Evolutionary conservation across 192 early-diverging fungal species (phyloP).

Genomic region (Backusella sp.): DNA sequence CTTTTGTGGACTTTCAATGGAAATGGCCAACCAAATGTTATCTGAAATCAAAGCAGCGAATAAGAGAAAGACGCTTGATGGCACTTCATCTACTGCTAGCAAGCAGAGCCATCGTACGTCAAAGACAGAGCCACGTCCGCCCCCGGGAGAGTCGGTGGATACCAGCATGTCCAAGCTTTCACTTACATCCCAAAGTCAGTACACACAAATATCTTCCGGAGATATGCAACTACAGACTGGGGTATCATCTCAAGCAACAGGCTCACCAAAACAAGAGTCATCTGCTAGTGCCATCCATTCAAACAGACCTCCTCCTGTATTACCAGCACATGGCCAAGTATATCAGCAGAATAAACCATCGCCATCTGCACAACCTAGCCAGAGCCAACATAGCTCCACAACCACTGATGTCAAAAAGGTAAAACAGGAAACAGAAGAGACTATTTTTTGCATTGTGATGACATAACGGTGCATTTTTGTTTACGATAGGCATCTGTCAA

Average conservation of each 20-base stretch:
- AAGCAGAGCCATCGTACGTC: not conserved
- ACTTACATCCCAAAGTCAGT: not conserved
- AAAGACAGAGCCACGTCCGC: not conserved
- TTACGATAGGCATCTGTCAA: not conserved
- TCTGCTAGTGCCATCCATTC: not conserved
- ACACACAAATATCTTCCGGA: not conserved
- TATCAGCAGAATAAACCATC: constrained; percentile 31
- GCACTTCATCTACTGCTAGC: constrained; percentile 1
- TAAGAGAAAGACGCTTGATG: constrained; percentile 43
- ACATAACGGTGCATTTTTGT: no score
- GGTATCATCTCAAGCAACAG: not conserved
- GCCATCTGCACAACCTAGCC: constrained; percentile 37
- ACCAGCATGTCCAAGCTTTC: not conserved
- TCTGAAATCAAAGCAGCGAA: constrained; percentile 71
- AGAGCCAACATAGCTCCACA: not conserved
- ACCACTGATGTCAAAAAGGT: not conserved
- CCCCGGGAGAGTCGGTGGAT: not conserved
- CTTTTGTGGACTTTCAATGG: constrained; percentile 89
- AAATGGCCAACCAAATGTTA: constrained; percentile 84
- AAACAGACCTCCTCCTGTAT: not conserved
- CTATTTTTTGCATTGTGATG: no score
- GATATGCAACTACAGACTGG: not conserved
- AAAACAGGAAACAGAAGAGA: no score
- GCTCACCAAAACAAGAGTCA: not conserved
- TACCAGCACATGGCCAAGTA: not conserved